Conservation (phyloP, 768 basidiomycete genomes). For the Pisolithus microcarpus region DNA sequence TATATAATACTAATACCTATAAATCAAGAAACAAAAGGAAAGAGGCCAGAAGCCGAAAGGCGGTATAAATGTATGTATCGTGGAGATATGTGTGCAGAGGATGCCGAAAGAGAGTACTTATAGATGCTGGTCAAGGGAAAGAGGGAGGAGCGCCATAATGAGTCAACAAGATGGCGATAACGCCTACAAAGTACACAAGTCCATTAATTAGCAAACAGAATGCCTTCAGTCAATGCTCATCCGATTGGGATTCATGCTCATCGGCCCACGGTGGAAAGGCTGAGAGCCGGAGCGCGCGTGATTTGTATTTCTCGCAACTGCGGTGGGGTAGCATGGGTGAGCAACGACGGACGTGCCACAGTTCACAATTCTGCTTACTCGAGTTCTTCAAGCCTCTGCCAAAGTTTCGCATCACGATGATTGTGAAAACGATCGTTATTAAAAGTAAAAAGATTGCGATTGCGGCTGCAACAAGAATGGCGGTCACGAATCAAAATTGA, state of each 20-base stretch:
- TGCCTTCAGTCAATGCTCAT: conserved; percentile 70
- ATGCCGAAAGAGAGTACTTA: conserved; percentile 5
- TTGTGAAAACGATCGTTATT: conserved; percentile 67
- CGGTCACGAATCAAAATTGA: conserved; percentile 1
- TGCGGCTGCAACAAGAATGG: conserved; percentile 45
- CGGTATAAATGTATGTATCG: conserved; percentile 1
- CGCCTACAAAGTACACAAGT: conserved; percentile 25
- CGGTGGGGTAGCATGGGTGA: conserved; percentile 2
- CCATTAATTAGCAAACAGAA: conserved; percentile 17
- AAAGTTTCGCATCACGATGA: conserved; percentile 81
- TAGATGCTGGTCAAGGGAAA: not conserved
- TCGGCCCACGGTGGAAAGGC: conserved; percentile 44
- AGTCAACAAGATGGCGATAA: conserved; percentile 21
- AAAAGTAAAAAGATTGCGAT: conserved; percentile 78
- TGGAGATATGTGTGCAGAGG: conserved; percentile 8
- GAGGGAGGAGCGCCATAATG: conserved; percentile 9
- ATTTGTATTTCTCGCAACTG: conserved; percentile 54
- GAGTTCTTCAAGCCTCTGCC: conserved; percentile 82
- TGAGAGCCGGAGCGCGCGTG: conserved; percentile 39
- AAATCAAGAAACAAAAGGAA: conserved; percentile 20
- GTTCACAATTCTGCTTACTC: conserved; percentile 43
- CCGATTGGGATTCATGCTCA: conserved; percentile 66
- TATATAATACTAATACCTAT: conserved; percentile 27
- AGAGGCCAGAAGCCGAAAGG: not conserved
- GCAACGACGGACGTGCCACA: conserved; percentile 1